Evolutionary conservation across 371 early-diverging fungal species (phyloP), one percentile per base, ranked within the genome.

Genomic region (Apophysomyces sp.): DNA sequence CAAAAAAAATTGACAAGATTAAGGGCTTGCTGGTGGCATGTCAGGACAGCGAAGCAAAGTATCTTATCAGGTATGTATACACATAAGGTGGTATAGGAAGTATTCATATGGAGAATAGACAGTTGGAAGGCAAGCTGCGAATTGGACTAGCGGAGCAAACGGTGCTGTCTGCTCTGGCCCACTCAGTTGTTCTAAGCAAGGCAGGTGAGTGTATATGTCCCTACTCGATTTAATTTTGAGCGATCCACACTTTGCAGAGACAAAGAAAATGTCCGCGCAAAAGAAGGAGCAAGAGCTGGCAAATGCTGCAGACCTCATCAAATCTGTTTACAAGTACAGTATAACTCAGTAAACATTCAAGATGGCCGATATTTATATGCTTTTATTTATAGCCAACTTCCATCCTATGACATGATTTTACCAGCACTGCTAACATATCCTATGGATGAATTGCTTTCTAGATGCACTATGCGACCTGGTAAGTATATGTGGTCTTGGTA

Each of bases 91-190:
- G 9, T 39, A 7, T 16, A 41, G 37, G 12, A 16, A 30, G 37
- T 57, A 26, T 15, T 36, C 5, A 57, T 21, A 29, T 30, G 32
- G 11, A 13, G 16, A 51, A 37, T 62, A 87, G 96, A 57, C 93
- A 95, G 27, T 78, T 99, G 21, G 98, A 97, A 72, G 99, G 99
- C 16, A 97, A 96, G 62, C 84, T 99, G 37, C 89, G 99, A 29
- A 98, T 99, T 64, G 99, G 99, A 31, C 80, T 99, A 26, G 99
- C 99, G 0, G 99, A 98, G 76, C 90, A 95, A 70, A 95, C 98
- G 0, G 92, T 98, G 5, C 82, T 98, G 32, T 84, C 87, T 12
- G 88, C 97, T 0, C 78, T 99, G 16, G 96, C 94, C 3, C 94
- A 96, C 27, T 88, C 95, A 0, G 79, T 83, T 55, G 87, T 90